A percentile compares a stretch with the other conserved stretches of the same genome.
Conservation (phyloP, 805 yeast genomes). For the Yamadazyma insecticola region DNA sequence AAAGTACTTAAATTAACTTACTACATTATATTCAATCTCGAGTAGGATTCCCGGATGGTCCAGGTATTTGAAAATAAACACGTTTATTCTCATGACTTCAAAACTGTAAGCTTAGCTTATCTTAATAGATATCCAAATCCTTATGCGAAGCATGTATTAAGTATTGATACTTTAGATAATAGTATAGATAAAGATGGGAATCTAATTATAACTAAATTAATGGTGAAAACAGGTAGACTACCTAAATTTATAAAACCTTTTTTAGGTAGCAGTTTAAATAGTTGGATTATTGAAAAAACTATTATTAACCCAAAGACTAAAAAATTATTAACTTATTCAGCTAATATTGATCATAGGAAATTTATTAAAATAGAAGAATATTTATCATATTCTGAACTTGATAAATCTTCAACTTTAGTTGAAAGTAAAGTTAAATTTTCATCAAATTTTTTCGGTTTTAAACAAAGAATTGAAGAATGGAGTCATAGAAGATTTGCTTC, state of each 20-base stretch:
- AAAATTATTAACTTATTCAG: conserved; percentile 63
- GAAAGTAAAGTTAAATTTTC: conserved; percentile 63
- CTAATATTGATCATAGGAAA: conserved; percentile 79
- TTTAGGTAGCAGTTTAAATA: conserved; percentile 61
- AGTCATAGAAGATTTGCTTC: conserved; percentile 64
- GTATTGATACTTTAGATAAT: conserved; percentile 71
- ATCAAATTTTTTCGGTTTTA: conserved; percentile 64
- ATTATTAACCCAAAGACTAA: conserved; percentile 58
- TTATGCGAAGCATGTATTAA: conserved; percentile 76
- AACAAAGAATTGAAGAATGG: conserved; percentile 78
- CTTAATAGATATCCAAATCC: conserved; percentile 67
- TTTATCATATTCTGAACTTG: conserved; percentile 47
- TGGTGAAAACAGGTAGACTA: conserved; percentile 73
- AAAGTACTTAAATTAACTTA: no score
- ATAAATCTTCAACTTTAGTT: conserved; percentile 39
- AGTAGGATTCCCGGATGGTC: conserved; percentile 36
- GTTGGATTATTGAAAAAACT: conserved; percentile 80
- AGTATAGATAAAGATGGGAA: conserved; percentile 58
- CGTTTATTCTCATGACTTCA: conserved; percentile 47
- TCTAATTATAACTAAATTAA: conserved; percentile 66
- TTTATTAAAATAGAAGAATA: conserved; percentile 77
- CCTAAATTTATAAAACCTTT: conserved; percentile 78
- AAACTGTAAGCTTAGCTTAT: conserved; percentile 71
- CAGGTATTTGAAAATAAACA: conserved; percentile 29
- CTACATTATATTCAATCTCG: no score